Evolutionary conservation across 2,329 filamentous ascomycete species (phyloP).

Genomic region (Penicillium digitatum): DNA sequence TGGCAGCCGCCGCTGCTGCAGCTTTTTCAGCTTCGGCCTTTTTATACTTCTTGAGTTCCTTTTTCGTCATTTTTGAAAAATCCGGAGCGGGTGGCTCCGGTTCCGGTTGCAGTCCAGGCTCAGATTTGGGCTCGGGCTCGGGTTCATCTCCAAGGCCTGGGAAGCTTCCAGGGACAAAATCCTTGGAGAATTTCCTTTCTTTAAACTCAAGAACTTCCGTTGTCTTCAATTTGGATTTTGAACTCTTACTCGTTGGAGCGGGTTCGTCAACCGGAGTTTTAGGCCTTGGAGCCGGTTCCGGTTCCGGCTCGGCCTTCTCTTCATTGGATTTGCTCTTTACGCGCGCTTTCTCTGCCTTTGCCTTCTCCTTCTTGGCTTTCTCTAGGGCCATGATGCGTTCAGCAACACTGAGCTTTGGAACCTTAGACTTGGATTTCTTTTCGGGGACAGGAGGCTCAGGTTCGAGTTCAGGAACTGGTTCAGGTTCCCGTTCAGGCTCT

Average conservation of each 20-base stretch:
- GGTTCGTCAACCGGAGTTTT: conserved; percentile 32
- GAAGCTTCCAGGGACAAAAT: conserved; percentile 56
- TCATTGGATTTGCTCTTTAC: conserved; percentile 32
- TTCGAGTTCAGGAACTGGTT: conserved; percentile 32
- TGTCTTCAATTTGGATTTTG: conserved; percentile 20
- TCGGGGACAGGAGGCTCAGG: conserved; percentile 42
- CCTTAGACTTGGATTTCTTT: conserved; percentile 42
- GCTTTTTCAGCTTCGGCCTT: conserved; percentile 26
- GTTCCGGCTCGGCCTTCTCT: conserved; percentile 20
- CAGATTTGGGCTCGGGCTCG: conserved; percentile 18
- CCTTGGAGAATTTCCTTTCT: conserved; percentile 37
- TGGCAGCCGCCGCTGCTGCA: conserved; percentile 16
- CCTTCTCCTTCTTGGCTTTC: conserved; percentile 38
- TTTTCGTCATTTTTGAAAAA: conserved; percentile 25
- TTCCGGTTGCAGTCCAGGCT: conserved; percentile 24
- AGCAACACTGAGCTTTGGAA: conserved; percentile 46
- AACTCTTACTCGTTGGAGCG: conserved; percentile 40
- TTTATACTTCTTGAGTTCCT: conserved; percentile 30
- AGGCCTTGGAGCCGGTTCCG: conserved; percentile 22
- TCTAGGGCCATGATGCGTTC: conserved; percentile 53
- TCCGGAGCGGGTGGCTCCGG: conserved; percentile 22
- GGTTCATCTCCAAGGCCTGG: conserved; percentile 39
- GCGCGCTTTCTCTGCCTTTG: conserved; percentile 37
- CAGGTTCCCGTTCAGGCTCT: conserved; percentile 31
- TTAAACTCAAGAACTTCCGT: conserved; percentile 21